phyloP scores from a whole-genome alignment of 495 filamentous ascomycete species.

The Oidiodendron maius region DNA sequence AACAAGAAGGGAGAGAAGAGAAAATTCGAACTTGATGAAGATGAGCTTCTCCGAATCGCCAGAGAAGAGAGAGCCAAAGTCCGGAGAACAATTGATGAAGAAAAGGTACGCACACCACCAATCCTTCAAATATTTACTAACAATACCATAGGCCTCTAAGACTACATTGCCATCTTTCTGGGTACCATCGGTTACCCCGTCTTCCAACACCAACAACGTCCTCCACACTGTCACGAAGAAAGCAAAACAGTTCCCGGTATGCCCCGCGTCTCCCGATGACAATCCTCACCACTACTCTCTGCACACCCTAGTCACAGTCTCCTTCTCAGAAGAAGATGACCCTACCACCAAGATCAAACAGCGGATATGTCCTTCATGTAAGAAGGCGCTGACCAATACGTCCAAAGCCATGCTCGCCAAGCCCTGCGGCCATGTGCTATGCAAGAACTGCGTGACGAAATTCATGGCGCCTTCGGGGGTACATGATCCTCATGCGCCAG shows the following conservation, averaged over 20 bases:
- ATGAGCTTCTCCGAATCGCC: slow-evolving; percentile 68
- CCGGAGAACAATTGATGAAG: slow-evolving; percentile 59
- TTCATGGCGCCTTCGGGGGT: slow-evolving; percentile 64
- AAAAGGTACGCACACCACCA: slow-evolving; percentile 51
- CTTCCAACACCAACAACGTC: slow-evolving; percentile 39
- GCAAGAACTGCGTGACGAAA: slow-evolving; percentile 78
- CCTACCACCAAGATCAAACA: slow-evolving; percentile 41
- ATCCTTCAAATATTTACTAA: background rate
- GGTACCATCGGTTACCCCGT: slow-evolving; percentile 81
- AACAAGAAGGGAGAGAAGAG: slow-evolving; percentile 54
- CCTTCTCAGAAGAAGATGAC: slow-evolving; percentile 71
- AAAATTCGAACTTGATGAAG: slow-evolving; percentile 80
- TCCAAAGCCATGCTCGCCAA: slow-evolving; percentile 82
- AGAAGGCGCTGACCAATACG: slow-evolving; percentile 75
- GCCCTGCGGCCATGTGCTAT: slow-evolving; percentile 91
- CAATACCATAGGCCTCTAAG: slow-evolving; percentile 44
- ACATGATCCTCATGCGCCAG: slow-evolving; percentile 59
- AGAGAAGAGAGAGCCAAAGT: slow-evolving; percentile 64
- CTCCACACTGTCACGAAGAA: slow-evolving; percentile 55
- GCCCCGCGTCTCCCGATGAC: slow-evolving; percentile 68
- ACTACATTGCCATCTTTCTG: slow-evolving; percentile 87
- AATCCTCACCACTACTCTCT: slow-evolving; percentile 73
- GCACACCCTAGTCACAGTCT: slow-evolving; percentile 70
- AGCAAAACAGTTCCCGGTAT: slow-evolving; percentile 67
- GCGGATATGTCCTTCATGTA: slow-evolving; percentile 81